Evolutionary conservation across 2,329 filamentous ascomycete species (phyloP), one percentile per base, ranked within the genome.

Genomic region (Alternaria tenuissima): DNA sequence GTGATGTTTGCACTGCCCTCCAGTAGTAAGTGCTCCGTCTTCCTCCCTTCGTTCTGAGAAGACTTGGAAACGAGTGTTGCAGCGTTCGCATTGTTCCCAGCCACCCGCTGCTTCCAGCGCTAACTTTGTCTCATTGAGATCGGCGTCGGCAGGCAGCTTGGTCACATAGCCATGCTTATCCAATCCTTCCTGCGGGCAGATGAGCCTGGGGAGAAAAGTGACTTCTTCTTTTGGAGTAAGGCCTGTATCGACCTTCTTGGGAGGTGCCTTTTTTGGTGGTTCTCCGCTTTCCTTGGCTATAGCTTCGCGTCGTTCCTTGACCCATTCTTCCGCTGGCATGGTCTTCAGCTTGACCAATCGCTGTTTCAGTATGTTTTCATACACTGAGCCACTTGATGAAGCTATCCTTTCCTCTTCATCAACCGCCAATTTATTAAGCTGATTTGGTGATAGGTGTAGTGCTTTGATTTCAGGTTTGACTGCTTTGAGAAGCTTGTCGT

Each of bases 71-170:
- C 94, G 89, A 34, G 88, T 88, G 42, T 85, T 85, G 78, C 95
- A 99, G 20, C 95, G 89, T 72, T 97, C 94, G 71, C 95, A 99
- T 51, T 88, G 85, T 79, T 99, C 95, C 85, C 90, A 97, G 48
- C 92, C 92, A 53, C 88, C 86, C 12, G 90, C 87, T 7, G 88
- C 83, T 48, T 87, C 82, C 0, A 92, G 84, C 0, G 89, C 92
- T 43, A 86, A 83, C 34, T 82, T 86, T 0, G 92, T 90, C 52
- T 85, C 83, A 52, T 86, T 81, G 18, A 97, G 86, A 18, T 92
- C 90, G 7, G 85, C 84, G 1, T 86, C 81, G 0, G 86, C 85
- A 0, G 94, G 94, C 1, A 89, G 80, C 5, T 77, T 80, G 0
- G 89, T 86, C 22, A 97, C 88, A 75, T 97, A 98, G 18, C 92